Evolutionary conservation across 345 rosid genomes (phyloP), one percentile per base, ranked within the genome.

Genomic region (Aquilaria yunnanensis): DNA sequence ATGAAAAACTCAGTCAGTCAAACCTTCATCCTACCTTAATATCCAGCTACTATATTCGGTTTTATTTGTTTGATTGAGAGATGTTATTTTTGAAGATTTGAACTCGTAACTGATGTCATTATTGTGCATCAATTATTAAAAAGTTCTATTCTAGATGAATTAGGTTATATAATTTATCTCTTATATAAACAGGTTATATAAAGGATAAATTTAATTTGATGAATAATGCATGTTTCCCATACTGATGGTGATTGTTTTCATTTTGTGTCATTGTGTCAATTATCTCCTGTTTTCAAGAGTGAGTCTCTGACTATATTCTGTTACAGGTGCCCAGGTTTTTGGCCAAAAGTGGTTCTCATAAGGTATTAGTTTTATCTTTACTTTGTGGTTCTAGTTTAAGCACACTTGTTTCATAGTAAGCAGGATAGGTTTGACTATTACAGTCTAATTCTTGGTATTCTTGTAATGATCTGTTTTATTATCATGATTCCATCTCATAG

Each of bases 281-380:
- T 14, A 47, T 62, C 31, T 63, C 14, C n/a, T 51, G n/a, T 14
- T 59, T n/a, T 60, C 23, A 23, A 23, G 23, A 23, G 23, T 65
- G 57, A 54, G 55, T 60, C 23, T 59, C 50, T 71, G 57, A 57
- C 31, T 32, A 32, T 51, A 3, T 61, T 41, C 56, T 63, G 67
- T 67, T 14, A 59, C 61, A 86, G 93, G 87, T 59, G 61, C 72
- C 71, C 56, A 60, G 63, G 45, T 82, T 84, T 70, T 54, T 84
- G 54, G 85, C 80, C 61, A 82, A 78, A 74, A 75, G 74, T 72
- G 71, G 84, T 63, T 74, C 77, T 34, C 87, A 93, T 66, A 93
- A 93, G 96, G 96, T 70, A 59, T 54, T 67, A 2, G 10, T 37
- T 65, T 49, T 14, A 54, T 33, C 14, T 56, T 51, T 55, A 12